Evolutionary conservation across 2,329 filamentous ascomycete species (phyloP), one percentile per base, ranked within the genome.

Genomic region (Pestalotiopsis sp.): DNA sequence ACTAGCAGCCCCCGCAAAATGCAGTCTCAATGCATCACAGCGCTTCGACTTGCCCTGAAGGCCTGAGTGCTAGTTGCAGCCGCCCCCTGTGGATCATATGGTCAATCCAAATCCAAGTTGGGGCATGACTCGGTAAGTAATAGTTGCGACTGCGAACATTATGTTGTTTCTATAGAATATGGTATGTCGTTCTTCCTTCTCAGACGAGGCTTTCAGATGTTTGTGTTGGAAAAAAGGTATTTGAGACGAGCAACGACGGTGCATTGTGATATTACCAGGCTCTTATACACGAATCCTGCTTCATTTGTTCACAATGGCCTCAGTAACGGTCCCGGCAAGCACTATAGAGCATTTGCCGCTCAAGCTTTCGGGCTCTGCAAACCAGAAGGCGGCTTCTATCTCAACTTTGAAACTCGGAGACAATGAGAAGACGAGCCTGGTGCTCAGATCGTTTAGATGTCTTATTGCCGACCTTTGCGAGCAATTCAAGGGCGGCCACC

Each of bases 401-500:
- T 52, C 44, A 9, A 52, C 44, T 3, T n/a, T 52, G 14, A n/a
- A 52, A n/a, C 44, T 52, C 17, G 7, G 20, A 7, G 44, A 52
- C 44, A 52, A 52, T 52, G 44, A 52, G 10, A 52, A 52, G 44
- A 52, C 44, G 17, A 52, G 44, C 63, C 75, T 85, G 20, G 86
- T 90, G 1, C 77, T 92, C 63, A 84, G 83, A 71, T 86, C 86
- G 4, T 91, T 91, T 74, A 82, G 90, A 66, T 80, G 86, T 64
- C 78, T 92, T 38, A 89, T 92, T 68, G 88, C 90, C 58, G 90
- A 92, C 74, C 78, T 92, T 2, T 92, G 89, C 73, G 85, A 92
- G 75, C 89, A 92, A 70, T 92, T 91, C 78, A 87, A 87, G 69
- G 89, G 89, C 48, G 90, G 90, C 0, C 90, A 92, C 74, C 90